Conservation (phyloP, 768 basidiomycete species). For the Daedaleopsis sinensis region DNA sequence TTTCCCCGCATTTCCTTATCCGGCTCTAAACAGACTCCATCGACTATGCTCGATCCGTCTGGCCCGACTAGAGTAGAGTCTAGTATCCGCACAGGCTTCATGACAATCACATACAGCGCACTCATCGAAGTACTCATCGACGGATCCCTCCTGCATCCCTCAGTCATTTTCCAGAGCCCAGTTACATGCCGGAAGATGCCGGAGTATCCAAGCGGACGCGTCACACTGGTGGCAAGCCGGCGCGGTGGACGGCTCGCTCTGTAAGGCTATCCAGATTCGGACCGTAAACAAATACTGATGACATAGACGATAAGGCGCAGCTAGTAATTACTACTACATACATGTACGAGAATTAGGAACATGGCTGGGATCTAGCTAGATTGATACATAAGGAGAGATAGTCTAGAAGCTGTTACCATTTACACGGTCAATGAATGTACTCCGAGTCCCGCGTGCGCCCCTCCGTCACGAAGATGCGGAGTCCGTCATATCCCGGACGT, state of each 20-base stretch:
- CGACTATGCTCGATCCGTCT: not conserved
- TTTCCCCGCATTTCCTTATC: constrained; percentile 10
- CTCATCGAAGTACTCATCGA: no score
- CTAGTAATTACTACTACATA: not conserved
- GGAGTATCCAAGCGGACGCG: no score
- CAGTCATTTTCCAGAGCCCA: no score
- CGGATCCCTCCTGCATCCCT: no score
- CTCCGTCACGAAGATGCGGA: constrained; percentile 54
- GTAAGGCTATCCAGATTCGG: no score
- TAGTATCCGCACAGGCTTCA: no score
- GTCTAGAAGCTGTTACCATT: not conserved
- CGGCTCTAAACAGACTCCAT: not conserved
- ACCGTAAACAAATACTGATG: no score
- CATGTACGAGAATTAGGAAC: not conserved
- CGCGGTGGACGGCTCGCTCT: no score
- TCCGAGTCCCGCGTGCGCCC: constrained; percentile 51
- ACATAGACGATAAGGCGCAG: no score
- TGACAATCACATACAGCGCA: no score
- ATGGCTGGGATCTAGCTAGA: not conserved
- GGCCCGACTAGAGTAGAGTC: not conserved
- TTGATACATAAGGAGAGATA: not conserved
- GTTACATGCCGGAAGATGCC: no score
- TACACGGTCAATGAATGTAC: not conserved
- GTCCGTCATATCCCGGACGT: constrained; percentile 76
- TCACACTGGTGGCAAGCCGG: no score